phyloP scores from a whole-genome alignment of 805 yeast genomes.

The Alloascoidea africana region DNA sequence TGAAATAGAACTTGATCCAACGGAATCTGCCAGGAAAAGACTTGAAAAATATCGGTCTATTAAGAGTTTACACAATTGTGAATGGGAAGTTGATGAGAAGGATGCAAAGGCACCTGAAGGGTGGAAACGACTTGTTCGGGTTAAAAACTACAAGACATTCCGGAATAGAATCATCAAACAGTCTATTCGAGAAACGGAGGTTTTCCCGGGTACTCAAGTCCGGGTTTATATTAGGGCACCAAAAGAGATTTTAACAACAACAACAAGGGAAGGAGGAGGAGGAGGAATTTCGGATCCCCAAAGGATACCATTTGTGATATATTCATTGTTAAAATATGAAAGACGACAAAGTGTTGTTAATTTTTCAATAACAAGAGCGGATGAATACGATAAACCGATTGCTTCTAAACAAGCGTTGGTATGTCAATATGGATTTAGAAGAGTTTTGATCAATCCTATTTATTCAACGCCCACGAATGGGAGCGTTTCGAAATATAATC shows the following conservation, averaged over 20 bases:
- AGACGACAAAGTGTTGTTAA: slow-evolving; percentile 75
- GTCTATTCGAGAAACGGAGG: slow-evolving; percentile 25
- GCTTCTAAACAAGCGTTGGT: slow-evolving; percentile 69
- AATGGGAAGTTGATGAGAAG: slow-evolving; percentile 78
- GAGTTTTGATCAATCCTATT: slow-evolving; percentile 68
- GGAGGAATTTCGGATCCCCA: slow-evolving; percentile 25
- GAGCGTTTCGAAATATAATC: slow-evolving; percentile 70
- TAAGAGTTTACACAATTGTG: slow-evolving; percentile 61
- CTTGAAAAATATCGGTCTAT: slow-evolving; percentile 75
- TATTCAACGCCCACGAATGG: slow-evolving; percentile 57
- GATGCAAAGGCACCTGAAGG: slow-evolving; percentile 65
- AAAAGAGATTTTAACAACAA: slow-evolving; percentile 20
- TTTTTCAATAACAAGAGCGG: slow-evolving; percentile 76
- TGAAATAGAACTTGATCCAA: slow-evolving; percentile 75
- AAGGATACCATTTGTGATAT: slow-evolving; percentile 41
- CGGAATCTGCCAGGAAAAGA: slow-evolving; percentile 59
- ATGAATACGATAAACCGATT: slow-evolving; percentile 74
- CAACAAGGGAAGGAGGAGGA: slow-evolving; percentile 23
- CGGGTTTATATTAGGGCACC: slow-evolving; percentile 34
- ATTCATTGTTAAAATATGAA: slow-evolving; percentile 71
- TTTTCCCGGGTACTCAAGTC: slow-evolving; percentile 49
- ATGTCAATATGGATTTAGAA: slow-evolving; percentile 88
- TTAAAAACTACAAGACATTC: slow-evolving; percentile 65
- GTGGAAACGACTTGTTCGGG: slow-evolving; percentile 62
- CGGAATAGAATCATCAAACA: slow-evolving; percentile 55